Conservation (phyloP, 495 filamentous ascomycete species). For the Penicillium cinerascens region DNA sequence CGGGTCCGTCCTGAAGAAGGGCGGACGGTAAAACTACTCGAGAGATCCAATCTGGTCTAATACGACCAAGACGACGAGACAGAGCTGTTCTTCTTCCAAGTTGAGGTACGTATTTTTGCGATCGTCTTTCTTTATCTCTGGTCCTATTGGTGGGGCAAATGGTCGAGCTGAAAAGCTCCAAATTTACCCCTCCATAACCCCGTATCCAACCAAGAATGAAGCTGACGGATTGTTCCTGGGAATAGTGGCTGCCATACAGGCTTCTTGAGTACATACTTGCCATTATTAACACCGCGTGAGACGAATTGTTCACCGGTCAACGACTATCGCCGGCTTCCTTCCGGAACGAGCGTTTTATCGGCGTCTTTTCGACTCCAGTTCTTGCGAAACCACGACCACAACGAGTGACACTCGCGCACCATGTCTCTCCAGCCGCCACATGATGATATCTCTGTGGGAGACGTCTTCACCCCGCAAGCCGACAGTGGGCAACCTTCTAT, state of each 20-base stretch:
- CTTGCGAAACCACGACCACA: background rate
- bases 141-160: conserved; percentile 19
- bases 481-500: conserved; percentile 31
- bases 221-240: conserved; percentile 11
- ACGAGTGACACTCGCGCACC: background rate
- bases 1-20: conserved; percentile 58
- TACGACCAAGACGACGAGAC: conserved; percentile 7
- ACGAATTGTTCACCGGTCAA: conserved; percentile 15
- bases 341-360: background rate
- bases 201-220: conserved; percentile 1
- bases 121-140: background rate
- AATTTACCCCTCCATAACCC: conserved; percentile 23
- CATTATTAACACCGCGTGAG: conserved; percentile 18
- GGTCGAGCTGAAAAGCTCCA: conserved; percentile 8
- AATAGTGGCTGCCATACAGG: conserved; percentile 14
- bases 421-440: conserved; percentile 25
- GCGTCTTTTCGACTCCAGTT: background rate
- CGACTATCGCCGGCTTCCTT: conserved; percentile 11
- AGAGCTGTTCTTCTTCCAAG: conserved; percentile 4
- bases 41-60: conserved; percentile 13
- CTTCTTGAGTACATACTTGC: conserved; percentile 20
- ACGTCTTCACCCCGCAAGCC: conserved; percentile 45
- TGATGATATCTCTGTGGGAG: conserved; percentile 43
- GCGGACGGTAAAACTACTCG: conserved; percentile 52
- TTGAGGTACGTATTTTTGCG: conserved; percentile 14